These are phyloP conservation scores for Carex arenaria DNA, from an alignment of 202 grass and related monocot genomes.

Conservation along the genomic window DNA sequence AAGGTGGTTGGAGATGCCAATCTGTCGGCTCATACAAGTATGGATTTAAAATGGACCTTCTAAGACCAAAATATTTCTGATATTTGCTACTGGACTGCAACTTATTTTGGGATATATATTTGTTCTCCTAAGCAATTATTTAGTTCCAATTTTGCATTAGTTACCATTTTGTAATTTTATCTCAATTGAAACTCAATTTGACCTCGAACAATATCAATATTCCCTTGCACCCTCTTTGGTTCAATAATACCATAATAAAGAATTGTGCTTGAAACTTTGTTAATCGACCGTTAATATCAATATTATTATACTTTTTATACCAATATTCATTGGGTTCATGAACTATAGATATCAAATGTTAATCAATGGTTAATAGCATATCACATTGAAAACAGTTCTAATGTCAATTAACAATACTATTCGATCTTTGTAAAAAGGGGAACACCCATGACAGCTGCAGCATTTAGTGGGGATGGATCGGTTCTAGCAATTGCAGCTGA, in stretches of 20 bases:
- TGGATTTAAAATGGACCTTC: background rate
- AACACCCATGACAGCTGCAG: slow-evolving; percentile 71
- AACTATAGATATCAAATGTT: background rate
- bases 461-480: slow-evolving; percentile 89
- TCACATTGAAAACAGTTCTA: background rate
- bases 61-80: background rate
- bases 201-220: background rate
- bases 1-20: slow-evolving; percentile 93
- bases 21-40: slow-evolving; percentile 95
- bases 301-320: background rate
- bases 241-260: background rate
- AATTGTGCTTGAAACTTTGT: background rate
- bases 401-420: background rate
- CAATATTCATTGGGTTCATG: background rate
- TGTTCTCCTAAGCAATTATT: slow-evolving; percentile 15
- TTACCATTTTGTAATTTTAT: background rate
- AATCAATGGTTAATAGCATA: background rate
- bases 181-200: background rate
- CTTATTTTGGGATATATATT: background rate
- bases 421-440: slow-evolving; percentile 39
- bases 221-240: background rate
- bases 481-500: slow-evolving; percentile 91
- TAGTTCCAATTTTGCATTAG: slow-evolving; percentile 22
- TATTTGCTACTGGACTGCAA: background rate
- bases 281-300: background rate